Percentiles rank a stretch among this genome's conserved stretches.
Conservation (phyloP, 208 protist species). For the Angomonas ambiguus region DNA sequence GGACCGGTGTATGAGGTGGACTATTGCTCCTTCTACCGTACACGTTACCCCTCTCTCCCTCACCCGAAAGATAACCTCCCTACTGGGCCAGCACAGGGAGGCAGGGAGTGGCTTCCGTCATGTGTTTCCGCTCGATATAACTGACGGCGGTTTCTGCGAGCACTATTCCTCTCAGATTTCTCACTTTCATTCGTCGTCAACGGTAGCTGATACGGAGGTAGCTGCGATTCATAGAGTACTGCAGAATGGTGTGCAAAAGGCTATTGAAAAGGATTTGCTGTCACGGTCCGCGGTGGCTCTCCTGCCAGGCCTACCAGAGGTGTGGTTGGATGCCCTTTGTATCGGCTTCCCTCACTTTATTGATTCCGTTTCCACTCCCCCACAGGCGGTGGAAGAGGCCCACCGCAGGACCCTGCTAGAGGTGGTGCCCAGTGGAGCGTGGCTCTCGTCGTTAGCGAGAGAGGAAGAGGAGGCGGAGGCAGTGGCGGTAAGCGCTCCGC, state of each 20-base stretch:
- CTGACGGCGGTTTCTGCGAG: not conserved
- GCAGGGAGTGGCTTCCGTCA: not conserved
- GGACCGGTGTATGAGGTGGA: not conserved
- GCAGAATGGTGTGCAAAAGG: not conserved
- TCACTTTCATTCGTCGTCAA: not conserved
- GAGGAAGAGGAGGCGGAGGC: no score
- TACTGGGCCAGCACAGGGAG: not conserved
- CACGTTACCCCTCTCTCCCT: not conserved
- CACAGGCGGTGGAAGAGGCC: not conserved
- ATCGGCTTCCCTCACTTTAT: conserved; percentile 3
- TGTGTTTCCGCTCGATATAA: not conserved
- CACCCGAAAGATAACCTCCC: not conserved
- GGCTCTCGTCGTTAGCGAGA: not conserved
- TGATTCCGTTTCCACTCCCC: not conserved
- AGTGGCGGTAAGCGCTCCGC: not conserved
- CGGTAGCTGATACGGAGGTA: not conserved
- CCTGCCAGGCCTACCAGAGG: not conserved
- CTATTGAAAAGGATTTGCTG: not conserved
- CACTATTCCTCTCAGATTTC: not conserved
- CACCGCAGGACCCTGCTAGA: conserved; percentile 19
- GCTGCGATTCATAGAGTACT: conserved; percentile 1
- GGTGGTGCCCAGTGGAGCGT: conserved; percentile 9
- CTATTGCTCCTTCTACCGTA: not conserved
- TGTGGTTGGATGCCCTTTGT: conserved; percentile 17
- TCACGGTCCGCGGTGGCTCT: not conserved